phyloP scores from a whole-genome alignment of 140 eudicot species.

The Cichorium intybus region DNA sequence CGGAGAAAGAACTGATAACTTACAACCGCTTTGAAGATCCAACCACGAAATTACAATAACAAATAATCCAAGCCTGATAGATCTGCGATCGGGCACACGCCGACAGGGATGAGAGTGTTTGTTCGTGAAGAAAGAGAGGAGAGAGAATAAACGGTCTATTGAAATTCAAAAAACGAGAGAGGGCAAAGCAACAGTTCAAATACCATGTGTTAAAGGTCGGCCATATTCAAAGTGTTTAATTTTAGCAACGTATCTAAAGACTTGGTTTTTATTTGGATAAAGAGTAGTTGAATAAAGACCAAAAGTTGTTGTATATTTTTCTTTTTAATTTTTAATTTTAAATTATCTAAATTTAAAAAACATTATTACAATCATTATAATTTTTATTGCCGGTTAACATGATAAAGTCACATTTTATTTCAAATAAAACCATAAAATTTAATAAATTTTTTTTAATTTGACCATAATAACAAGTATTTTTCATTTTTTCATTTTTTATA shows the following conservation, averaged over 20 bases:
- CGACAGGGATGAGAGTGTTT: neutral
- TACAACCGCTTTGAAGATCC: slow-evolving; percentile 8
- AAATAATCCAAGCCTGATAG: slow-evolving; percentile 9
- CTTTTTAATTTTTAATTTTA: too few relatives aligned
- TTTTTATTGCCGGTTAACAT: too few relatives aligned
- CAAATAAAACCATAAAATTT: too few relatives aligned
- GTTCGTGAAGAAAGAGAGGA: slow-evolving; percentile 11
- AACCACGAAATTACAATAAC: neutral
- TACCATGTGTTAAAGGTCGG: neutral
- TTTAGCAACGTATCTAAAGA: slow-evolving; percentile 1
- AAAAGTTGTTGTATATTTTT: too few relatives aligned
- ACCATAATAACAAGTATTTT: too few relatives aligned
- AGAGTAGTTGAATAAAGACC: too few relatives aligned
- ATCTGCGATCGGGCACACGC: slow-evolving; percentile 28
- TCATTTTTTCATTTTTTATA: too few relatives aligned
- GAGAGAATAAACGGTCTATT: slow-evolving; percentile 29
- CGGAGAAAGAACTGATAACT: neutral
- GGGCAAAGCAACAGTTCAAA: slow-evolving; percentile 10
- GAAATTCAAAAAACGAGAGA: slow-evolving; percentile 19
- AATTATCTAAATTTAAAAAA: too few relatives aligned
- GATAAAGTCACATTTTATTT: too few relatives aligned
- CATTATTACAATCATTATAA: too few relatives aligned
- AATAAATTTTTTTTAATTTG: too few relatives aligned
- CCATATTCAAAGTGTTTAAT: neutral
- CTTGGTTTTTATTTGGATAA: neutral